phyloP scores from a whole-genome alignment of 2,329 filamentous ascomycete genomes.

The Sphaerulina musiva region DNA sequence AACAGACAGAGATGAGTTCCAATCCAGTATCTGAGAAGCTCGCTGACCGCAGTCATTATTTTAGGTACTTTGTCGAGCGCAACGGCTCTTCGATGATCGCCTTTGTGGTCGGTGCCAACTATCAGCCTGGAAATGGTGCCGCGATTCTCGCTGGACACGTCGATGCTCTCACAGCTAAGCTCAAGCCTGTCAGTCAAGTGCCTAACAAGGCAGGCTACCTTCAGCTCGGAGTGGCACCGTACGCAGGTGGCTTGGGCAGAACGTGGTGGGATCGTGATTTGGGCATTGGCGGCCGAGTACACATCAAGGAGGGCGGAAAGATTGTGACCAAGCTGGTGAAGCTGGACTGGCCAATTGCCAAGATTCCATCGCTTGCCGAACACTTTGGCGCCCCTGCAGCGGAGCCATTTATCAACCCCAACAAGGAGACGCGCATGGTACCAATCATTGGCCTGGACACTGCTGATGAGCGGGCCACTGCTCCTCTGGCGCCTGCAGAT shows the following conservation, averaged over 20 bases:
- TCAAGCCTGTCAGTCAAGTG: slow-evolving; percentile 86
- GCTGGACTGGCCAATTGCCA: slow-evolving; percentile 88
- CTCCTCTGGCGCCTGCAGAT: slow-evolving; percentile 21
- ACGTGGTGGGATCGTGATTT: slow-evolving; percentile 99
- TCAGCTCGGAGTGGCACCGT: slow-evolving; percentile 86
- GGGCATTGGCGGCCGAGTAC: slow-evolving; percentile 78
- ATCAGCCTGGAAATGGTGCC: slow-evolving; percentile 76
- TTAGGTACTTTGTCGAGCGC: slow-evolving; percentile 67
- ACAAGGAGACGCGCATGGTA: slow-evolving; percentile 87
- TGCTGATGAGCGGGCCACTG: slow-evolving; percentile 31
- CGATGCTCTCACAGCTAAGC: slow-evolving; percentile 79
- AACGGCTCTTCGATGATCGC: slow-evolving; percentile 83
- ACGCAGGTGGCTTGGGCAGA: slow-evolving; percentile 75
- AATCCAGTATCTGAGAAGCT: no score
- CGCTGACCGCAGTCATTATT: no score
- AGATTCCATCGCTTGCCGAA: slow-evolving; percentile 83
- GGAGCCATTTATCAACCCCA: slow-evolving; percentile 52
- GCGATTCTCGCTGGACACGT: slow-evolving; percentile 88
- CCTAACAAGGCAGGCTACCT: slow-evolving; percentile 78
- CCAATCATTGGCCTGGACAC: slow-evolving; percentile 86
- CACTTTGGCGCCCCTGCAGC: slow-evolving; percentile 74
- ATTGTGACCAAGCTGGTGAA: slow-evolving; percentile 78
- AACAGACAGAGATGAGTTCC: no score
- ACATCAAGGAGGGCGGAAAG: slow-evolving; percentile 75
- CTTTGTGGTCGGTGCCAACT: slow-evolving; percentile 73